phyloP scores from a whole-genome alignment of 2,329 filamentous ascomycete species.

The Phyllosticta citriasiana region DNA sequence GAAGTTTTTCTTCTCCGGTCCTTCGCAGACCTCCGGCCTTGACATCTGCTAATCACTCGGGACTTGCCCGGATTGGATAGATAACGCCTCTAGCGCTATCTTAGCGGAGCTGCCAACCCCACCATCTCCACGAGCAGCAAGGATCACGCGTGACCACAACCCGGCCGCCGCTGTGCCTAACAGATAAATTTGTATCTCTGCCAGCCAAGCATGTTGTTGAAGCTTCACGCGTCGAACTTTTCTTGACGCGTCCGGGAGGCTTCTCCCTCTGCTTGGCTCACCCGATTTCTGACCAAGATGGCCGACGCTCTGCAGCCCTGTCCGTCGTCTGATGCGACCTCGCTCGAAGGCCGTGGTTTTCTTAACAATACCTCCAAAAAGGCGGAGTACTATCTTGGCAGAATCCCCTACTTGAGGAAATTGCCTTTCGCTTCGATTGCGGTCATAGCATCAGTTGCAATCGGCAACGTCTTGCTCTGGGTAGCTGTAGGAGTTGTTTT shows the following conservation, averaged over 20 bases:
- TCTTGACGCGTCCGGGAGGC: not conserved
- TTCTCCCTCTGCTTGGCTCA: not conserved
- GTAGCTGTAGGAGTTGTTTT: slow-evolving; percentile 47
- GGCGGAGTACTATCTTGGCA: slow-evolving; percentile 28
- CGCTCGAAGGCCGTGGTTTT: not conserved
- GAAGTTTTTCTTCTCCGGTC: not conserved
- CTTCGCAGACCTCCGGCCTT: not conserved
- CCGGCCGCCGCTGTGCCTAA: not conserved
- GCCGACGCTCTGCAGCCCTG: not conserved
- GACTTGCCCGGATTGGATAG: slow-evolving; percentile 4
- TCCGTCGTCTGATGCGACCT: not conserved
- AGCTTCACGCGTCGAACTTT: not conserved
- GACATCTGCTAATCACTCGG: slow-evolving; percentile 6
- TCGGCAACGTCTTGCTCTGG: slow-evolving; percentile 50
- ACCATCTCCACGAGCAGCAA: not conserved
- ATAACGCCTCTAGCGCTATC: slow-evolving; percentile 5
- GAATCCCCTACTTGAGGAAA: slow-evolving; percentile 44
- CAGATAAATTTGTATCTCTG: not conserved
- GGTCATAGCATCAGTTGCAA: slow-evolving; percentile 44
- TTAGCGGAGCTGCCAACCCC: not conserved
- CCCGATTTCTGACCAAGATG: not conserved
- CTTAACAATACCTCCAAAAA: slow-evolving; percentile 14
- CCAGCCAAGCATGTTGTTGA: not conserved
- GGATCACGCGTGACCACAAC: not conserved
- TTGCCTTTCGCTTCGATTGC: slow-evolving; percentile 48